Conservation (phyloP, 129 eudicot species). For the Tagetes patula region DNA sequence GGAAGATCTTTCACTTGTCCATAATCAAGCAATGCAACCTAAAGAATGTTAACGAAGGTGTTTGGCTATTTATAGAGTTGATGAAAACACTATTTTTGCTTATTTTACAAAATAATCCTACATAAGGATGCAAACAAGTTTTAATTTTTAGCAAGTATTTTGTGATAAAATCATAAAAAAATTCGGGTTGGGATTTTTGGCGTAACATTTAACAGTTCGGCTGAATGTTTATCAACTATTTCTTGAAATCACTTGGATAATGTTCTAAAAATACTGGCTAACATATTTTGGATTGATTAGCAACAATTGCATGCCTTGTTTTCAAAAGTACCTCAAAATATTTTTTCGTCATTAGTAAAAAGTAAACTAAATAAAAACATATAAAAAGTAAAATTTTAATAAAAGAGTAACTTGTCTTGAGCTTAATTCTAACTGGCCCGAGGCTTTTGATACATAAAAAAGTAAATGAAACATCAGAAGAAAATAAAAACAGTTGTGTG, state of each 20-base stretch:
- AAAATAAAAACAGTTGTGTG: slow-evolving; percentile 5
- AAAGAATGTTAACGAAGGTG: neutral
- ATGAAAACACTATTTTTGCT: neutral
- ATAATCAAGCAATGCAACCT: slow-evolving; percentile 96
- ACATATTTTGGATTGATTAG: neutral
- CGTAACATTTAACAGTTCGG: neutral
- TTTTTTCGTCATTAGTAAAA: neutral
- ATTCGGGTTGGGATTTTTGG: neutral
- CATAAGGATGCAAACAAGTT: neutral
- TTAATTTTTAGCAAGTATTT: neutral
- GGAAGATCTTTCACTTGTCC: slow-evolving; percentile 99
- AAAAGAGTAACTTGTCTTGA: neutral
- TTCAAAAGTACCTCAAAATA: neutral
- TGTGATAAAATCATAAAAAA: too few relatives aligned
- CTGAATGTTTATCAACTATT: neutral
- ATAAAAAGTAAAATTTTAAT: neutral
- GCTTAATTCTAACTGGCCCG: neutral
- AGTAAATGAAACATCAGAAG: neutral
- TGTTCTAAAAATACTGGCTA: neutral
- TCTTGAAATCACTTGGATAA: slow-evolving; percentile 9
- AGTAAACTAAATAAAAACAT: neutral
- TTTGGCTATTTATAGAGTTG: neutral
- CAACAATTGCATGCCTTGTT: neutral
- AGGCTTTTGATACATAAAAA: neutral
- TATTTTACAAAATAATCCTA: neutral